Base-by-base conservation (phyloP, 306 rosid species). In the Cicer judaicum region DNA sequence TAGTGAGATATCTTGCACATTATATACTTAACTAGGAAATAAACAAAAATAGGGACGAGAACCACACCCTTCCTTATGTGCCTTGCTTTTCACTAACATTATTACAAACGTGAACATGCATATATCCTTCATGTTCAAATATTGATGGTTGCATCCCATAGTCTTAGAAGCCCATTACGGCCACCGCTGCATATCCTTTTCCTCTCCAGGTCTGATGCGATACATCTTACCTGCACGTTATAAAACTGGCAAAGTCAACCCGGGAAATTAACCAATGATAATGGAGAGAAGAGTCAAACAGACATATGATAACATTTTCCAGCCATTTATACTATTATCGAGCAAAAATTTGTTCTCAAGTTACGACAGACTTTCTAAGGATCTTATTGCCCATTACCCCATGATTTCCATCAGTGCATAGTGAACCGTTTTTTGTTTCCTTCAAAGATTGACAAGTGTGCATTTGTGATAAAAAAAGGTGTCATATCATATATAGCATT, bases 61-160 rank as follows among this genome's bases (percentile, higher is more conserved):
- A 56, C 19, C 47, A 56, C 19, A 46, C 43, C 68, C 65, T 9
- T 57, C 76, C 64, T 34, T 6, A 75, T 41, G 63, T 36, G 48
- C 78, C 78, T 49, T 34, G 34, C 40, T 15, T 77, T 54, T 81
- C 46, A 70, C 66, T 74, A 38, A 59, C 67, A 78, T 24, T 68
- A 34, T 21, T 44, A 49, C 47, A 70, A 61, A 70, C 38, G 11
- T 46, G 64, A 55, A 69, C 59, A 64, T 73, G 72, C 57, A 21
- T 55, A 15, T 47, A 72, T 71, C 44, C 41, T 38, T 18, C 42
- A 61, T 65, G 68, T 68, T 89, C 75, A 90, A 81, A 94, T 94
- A 83, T 94, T 94, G 64, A 94, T 86, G 55, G 99, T 92, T 82
- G 99, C 99, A 86, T 94, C 99, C 99, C 99, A 94, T 50, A 92